These are phyloP conservation scores for Lignosus rhinocerotis DNA, from an alignment of 1,284 basidiomycete species.

Conservation along the genomic window DNA sequence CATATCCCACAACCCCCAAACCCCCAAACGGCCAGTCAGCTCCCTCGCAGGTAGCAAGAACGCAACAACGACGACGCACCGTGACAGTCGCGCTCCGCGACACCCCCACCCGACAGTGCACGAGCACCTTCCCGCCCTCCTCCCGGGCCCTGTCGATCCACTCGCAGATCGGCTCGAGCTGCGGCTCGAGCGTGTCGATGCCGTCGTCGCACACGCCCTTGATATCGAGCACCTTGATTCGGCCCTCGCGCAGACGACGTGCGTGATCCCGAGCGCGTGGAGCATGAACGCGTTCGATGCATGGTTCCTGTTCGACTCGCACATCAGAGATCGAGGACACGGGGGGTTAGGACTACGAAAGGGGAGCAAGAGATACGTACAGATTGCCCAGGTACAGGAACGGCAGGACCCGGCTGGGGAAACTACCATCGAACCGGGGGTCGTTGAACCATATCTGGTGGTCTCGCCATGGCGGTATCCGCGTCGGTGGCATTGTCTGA, in stretches of 20 bases:
- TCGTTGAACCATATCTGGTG: conserved; percentile 93
- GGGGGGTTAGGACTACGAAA: no score
- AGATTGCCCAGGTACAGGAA: conserved; percentile 96
- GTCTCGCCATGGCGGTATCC: conserved; percentile 66
- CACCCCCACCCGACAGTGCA: conserved; percentile 96
- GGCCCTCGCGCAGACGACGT: conserved; percentile 90
- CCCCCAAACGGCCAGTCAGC: neutral
- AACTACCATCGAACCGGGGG: conserved; percentile 90
- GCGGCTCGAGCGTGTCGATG: conserved; percentile 89
- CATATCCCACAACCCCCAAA: no score
- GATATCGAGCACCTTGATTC: conserved; percentile 88
- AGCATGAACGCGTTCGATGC: conserved; percentile 96
- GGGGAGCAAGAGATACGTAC: conserved; percentile 47
- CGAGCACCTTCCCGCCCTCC: conserved; percentile 86
- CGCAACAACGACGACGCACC: conserved; percentile 41
- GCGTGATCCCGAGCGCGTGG: conserved; percentile 93
- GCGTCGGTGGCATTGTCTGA: conserved; percentile 65
- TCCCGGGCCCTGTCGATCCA: conserved; percentile 90
- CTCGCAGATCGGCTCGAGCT: conserved; percentile 84
- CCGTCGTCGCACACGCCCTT: conserved; percentile 93
- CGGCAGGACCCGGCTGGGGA: conserved; percentile 91
- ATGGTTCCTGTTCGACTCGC: conserved; percentile 65
- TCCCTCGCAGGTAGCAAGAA: neutral
- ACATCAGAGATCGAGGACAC: conserved; percentile 13
- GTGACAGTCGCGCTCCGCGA: conserved; percentile 92